Base-by-base conservation (phyloP, 2,329 filamentous ascomycete genomes). In the Cladosporium sp. region DNA sequence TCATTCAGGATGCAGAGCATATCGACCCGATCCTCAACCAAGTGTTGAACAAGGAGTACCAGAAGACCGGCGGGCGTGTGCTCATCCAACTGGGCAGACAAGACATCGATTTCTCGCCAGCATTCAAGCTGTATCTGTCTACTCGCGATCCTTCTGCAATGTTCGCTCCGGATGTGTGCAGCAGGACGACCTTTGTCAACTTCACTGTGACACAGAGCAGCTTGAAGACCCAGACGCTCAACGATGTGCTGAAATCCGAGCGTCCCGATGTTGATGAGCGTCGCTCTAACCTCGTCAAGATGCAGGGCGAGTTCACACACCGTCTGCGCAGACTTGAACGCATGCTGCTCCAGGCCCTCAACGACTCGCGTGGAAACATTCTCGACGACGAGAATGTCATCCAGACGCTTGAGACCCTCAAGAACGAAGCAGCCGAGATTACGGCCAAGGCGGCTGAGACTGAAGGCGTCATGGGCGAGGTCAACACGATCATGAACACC, bases 181-280 rank as follows among this genome's bases (percentile, higher is more conserved):
- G 93, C 83, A 88, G 96, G 74, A 98, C 95, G 7, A 99, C 96
- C 0, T 97, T 99, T 80, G 95, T 99, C 85, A 99, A 99, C 81
- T 99, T 99, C 73, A 98, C 96, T 1, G 94, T 99, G 69, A 99
- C 95, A 5, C 94, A 98, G 81, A 97, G 95, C 86, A 98, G 94
- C 84, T 85, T 99, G 75, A 95, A 97, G 81, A 98, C 95, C 1
- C 95, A 99, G 79, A 97, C 95, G 1, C 87, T 99, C 71, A 97
- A 97, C 72, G 93, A 99, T 69, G 95, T 98, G 37, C 86, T 99
- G 74, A 98, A 98, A 79, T 97, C 93, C 16, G 95, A 99, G 83
- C 88, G 96, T 65, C 95, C 96, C 4, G 95, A 99, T 80, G 93
- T 99, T 21, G 95, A 99, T 76, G 93, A 98, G 82, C 88, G 95